These are phyloP conservation scores for Leccinum variabile DNA, from an alignment of 1,284 basidiomycete genomes.

Conservation along the genomic window DNA sequence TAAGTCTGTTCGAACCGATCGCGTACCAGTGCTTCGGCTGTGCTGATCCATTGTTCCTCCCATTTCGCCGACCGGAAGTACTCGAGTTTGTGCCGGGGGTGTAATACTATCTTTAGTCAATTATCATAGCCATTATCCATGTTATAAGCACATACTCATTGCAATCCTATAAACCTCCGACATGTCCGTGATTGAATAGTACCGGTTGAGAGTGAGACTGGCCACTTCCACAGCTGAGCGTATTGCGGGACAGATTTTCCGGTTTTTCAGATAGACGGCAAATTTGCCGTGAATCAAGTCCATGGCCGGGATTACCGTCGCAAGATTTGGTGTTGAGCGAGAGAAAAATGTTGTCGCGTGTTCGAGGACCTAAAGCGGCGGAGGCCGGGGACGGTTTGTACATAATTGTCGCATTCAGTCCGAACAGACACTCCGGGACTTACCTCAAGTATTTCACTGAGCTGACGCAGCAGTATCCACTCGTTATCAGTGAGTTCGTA, in stretches of 20 bases:
- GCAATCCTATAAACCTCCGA: neutral
- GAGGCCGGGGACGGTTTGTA: neutral
- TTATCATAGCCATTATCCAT: neutral
- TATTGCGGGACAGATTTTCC: neutral
- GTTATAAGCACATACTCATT: neutral
- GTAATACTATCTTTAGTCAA: slow-evolving; percentile 1
- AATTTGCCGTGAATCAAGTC: neutral
- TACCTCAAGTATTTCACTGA: neutral
- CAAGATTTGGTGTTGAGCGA: neutral
- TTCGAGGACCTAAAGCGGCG: neutral
- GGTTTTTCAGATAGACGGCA: neutral
- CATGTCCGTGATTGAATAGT: neutral
- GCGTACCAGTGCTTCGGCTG: neutral
- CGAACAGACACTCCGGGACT: neutral
- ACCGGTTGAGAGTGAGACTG: neutral
- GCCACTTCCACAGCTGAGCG: neutral
- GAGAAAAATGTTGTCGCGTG: neutral
- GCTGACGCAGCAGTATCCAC: neutral
- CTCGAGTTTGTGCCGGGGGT: neutral
- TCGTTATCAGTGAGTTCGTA: neutral
- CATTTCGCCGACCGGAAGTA: neutral
- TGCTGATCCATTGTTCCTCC: neutral
- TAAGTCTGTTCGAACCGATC: neutral
- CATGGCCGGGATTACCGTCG: neutral
- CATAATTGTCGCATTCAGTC: neutral